Conservation (phyloP, 495 filamentous ascomycete genomes). For the Niebla homalea region DNA sequence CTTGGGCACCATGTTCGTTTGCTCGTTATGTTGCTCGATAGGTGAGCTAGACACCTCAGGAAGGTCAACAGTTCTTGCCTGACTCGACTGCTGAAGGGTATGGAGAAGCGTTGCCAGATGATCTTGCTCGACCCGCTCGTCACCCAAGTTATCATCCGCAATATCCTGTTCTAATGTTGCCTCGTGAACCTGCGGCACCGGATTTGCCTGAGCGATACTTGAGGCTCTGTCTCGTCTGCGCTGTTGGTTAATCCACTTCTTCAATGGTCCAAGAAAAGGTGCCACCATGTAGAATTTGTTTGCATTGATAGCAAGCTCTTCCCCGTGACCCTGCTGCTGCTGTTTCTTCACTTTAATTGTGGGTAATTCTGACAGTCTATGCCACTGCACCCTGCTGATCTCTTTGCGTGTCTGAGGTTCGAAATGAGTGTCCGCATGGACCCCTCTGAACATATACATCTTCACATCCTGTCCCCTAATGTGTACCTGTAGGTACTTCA, state of each 20-base stretch:
- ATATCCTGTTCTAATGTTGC: background rate
- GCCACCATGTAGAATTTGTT: constrained; percentile 98
- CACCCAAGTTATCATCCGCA: background rate
- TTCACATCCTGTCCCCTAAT: constrained; percentile 89
- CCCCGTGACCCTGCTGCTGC: constrained; percentile 37
- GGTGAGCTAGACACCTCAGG: constrained; percentile 24
- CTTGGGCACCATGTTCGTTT: constrained; percentile 20
- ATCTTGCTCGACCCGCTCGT: background rate
- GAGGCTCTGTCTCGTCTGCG: constrained; percentile 44
- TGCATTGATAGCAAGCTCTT: constrained; percentile 44
- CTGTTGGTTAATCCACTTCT: constrained; percentile 82
- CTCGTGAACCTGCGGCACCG: background rate
- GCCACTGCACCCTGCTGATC: constrained; percentile 93
- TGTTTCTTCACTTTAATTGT: constrained; percentile 59
- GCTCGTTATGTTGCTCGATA: background rate
- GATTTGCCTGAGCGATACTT: background rate
- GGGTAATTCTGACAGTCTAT: constrained; percentile 73
- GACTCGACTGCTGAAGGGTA: constrained; percentile 11
- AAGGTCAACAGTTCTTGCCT: constrained; percentile 23
- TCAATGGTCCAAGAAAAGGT: constrained; percentile 72
- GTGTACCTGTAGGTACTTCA: constrained; percentile 69
- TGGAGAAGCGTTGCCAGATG: constrained; percentile 9
- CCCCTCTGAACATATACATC: constrained; percentile 77
- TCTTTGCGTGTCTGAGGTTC: constrained; percentile 87
- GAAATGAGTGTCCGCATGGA: constrained; percentile 75